Percentiles rank a stretch among this genome's conserved stretches.
These are phyloP conservation scores for Phialophora macrospora DNA, from an alignment of 2,329 filamentous ascomycete species.

Conservation along the genomic window DNA sequence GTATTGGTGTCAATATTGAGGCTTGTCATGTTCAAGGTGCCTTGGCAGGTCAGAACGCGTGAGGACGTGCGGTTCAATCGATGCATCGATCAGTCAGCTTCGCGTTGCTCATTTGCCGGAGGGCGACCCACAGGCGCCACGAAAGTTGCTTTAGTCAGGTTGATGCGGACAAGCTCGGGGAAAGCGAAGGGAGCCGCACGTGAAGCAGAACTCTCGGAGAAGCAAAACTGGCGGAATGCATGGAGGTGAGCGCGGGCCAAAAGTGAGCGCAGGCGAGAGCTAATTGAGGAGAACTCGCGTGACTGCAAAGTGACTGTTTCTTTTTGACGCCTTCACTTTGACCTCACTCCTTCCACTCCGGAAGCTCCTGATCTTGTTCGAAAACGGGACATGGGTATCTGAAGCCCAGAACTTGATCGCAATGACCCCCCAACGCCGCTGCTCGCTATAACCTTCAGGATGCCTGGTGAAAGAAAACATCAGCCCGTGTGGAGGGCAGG, in stretches of 20 bases:
- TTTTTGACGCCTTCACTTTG: neutral
- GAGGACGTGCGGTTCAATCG: neutral
- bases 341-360: neutral
- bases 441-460: conserved; percentile 1
- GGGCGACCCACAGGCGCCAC: neutral
- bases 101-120: neutral
- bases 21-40: neutral
- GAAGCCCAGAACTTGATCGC: neutral
- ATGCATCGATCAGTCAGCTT: neutral
- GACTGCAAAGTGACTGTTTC: no score
- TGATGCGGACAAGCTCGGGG: no score
- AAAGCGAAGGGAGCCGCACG: no score
- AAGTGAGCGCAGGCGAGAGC: no score
- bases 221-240: no score
- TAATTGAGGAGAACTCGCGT: no score
- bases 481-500: neutral
- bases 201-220: neutral
- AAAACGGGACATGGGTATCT: neutral
- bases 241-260: no score
- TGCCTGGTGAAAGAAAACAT: neutral
- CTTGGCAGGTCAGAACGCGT: neutral
- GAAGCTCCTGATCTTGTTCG: neutral
- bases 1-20: neutral
- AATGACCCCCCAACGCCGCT: neutral
- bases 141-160: neutral